Evolutionary conservation across 352 stramenopile genomes (phyloP).

Genomic region (Pythium folliculosum): DNA sequence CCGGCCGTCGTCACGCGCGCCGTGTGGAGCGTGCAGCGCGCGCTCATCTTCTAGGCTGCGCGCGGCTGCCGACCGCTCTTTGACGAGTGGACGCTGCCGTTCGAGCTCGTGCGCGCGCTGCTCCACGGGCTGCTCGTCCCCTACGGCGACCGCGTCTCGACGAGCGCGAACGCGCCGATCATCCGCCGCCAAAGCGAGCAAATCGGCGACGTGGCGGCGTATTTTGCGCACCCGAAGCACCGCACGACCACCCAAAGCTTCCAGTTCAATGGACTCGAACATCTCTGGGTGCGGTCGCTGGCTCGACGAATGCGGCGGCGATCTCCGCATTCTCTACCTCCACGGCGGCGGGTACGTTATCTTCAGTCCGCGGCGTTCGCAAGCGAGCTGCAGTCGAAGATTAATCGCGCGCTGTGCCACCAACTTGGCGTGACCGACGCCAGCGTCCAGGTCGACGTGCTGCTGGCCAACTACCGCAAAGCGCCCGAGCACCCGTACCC

Average conservation of each 20-base stretch:
- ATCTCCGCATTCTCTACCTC: slow-evolving; percentile 55
- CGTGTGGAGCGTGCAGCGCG: neutral
- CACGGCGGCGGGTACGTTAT: slow-evolving; percentile 51
- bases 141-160: slow-evolving; percentile 18
- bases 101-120: slow-evolving; percentile 26
- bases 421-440: slow-evolving; percentile 7
- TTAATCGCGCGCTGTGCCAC: slow-evolving; percentile 17
- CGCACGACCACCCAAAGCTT: slow-evolving; percentile 32
- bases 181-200: slow-evolving; percentile 10
- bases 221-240: slow-evolving; percentile 10
- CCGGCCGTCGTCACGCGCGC: neutral
- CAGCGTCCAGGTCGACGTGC: slow-evolving; percentile 4
- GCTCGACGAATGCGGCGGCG: slow-evolving; percentile 20
- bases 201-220: neutral
- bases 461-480: slow-evolving; percentile 34
- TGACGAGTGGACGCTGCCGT: slow-evolving; percentile 48
- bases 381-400: slow-evolving; percentile 21
- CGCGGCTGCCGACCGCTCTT: slow-evolving; percentile 43
- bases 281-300: slow-evolving; percentile 40
- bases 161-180: neutral
- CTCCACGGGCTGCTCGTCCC: slow-evolving; percentile 25
- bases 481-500: slow-evolving; percentile 18
- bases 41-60: slow-evolving; percentile 7
- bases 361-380: slow-evolving; percentile 35
- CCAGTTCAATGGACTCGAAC: slow-evolving; percentile 42